Evolutionary conservation across 2,329 filamentous ascomycete species (phyloP).

Genomic region (Fusarium sp.): DNA sequence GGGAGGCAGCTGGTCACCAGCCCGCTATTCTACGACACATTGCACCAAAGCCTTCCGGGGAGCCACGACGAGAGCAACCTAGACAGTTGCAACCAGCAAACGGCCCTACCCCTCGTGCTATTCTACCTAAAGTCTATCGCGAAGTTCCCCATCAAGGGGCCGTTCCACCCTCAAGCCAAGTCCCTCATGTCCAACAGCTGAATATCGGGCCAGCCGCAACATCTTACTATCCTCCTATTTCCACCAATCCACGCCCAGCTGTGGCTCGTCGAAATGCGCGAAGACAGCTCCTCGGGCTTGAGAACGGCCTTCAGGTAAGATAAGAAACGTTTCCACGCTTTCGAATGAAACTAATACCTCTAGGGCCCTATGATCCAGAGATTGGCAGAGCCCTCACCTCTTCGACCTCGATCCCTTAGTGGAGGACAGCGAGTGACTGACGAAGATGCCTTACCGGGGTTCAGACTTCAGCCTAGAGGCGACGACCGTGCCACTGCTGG

Average conservation of each 20-base stretch:
- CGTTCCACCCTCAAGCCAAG: neutral
- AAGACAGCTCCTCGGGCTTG: neutral
- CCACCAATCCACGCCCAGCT: neutral
- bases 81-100: conserved; percentile 14
- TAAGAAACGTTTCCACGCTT: neutral
- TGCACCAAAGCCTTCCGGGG: conserved; percentile 45
- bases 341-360: neutral
- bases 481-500: neutral
- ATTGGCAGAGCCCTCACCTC: neutral
- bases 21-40: conserved; percentile 50
- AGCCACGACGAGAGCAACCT: neutral
- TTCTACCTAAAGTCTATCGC: neutral
- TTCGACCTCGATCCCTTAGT: conserved; percentile 2
- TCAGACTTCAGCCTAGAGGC: conserved; percentile 9
- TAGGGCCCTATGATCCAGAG: conserved; percentile 2
- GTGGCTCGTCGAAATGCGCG: neutral
- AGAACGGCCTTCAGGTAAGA: neutral
- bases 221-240: neutral
- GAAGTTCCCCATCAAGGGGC: neutral
- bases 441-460: neutral
- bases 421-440: neutral
- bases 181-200: neutral
- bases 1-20: conserved; percentile 48
- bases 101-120: conserved; percentile 14
- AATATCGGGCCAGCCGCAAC: neutral